These are phyloP conservation scores for Rusavskia elegans DNA, from an alignment of 495 filamentous ascomycete genomes.

Conservation along the genomic window DNA sequence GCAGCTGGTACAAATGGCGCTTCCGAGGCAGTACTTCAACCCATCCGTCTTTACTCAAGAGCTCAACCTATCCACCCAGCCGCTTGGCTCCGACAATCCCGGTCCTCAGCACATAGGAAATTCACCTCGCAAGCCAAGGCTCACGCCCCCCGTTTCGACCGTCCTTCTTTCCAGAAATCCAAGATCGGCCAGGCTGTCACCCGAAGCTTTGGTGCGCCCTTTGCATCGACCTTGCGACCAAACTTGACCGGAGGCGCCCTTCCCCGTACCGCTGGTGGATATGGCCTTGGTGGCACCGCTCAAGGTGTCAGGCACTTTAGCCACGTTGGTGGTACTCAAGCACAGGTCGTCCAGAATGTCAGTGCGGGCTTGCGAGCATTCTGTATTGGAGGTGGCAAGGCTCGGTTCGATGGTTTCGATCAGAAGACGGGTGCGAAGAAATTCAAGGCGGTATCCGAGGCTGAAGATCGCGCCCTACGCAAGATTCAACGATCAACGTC, in stretches of 20 bases:
- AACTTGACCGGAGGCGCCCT: slow-evolving; percentile 84
- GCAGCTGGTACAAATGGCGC: slow-evolving; percentile 13
- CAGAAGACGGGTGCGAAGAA: slow-evolving; percentile 54
- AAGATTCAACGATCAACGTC: slow-evolving; percentile 3
- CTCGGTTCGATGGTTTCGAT: slow-evolving; percentile 61
- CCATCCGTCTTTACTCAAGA: slow-evolving; percentile 29
- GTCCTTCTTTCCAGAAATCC: slow-evolving; percentile 49
- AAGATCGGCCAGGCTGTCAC: slow-evolving; percentile 47
- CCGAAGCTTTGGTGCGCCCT: slow-evolving; percentile 61
- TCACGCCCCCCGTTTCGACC: slow-evolving; percentile 49
- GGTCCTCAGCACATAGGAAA: slow-evolving; percentile 53
- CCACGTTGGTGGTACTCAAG: slow-evolving; percentile 66
- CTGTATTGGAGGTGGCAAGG: slow-evolving; percentile 71
- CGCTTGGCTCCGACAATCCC: slow-evolving; percentile 54
- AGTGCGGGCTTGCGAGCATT: slow-evolving; percentile 82
- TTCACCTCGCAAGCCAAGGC: slow-evolving; percentile 52
- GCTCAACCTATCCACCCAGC: slow-evolving; percentile 36
- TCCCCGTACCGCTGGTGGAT: slow-evolving; percentile 73
- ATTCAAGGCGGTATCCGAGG: slow-evolving; percentile 50
- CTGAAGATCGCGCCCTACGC: slow-evolving; percentile 37
- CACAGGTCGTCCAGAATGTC: slow-evolving; percentile 89
- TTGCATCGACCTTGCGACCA: slow-evolving; percentile 78
- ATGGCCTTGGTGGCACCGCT: slow-evolving; percentile 53
- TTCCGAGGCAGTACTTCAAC: slow-evolving; percentile 30
- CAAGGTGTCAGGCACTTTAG: slow-evolving; percentile 70